Percentiles rank a stretch among this genome's conserved stretches.
Evolutionary conservation across 805 yeast genomes (phyloP).

Genomic region (Kazachstania bromeliacearum): DNA sequence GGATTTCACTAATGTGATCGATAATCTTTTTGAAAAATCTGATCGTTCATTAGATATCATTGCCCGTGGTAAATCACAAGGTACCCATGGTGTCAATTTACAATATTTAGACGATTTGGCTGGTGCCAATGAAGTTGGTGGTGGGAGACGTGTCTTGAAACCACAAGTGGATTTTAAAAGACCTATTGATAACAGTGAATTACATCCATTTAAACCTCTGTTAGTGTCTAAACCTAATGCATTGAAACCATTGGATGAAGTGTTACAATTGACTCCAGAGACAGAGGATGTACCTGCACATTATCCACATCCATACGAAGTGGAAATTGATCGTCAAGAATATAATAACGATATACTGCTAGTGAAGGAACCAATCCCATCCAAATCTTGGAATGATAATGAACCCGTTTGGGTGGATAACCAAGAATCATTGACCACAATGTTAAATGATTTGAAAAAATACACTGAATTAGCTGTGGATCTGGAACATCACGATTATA

Average conservation of each 20-base stretch:
- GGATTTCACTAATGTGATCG: constrained; percentile 51
- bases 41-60: constrained; percentile 55
- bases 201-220: constrained; percentile 68
- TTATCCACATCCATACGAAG: constrained; percentile 70
- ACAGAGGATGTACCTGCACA: constrained; percentile 43
- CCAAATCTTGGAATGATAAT: constrained; percentile 56
- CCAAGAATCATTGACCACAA: constrained; percentile 37
- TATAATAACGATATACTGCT: constrained; percentile 55
- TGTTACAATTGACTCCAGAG: constrained; percentile 32
- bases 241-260: constrained; percentile 44
- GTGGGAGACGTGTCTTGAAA: constrained; percentile 37
- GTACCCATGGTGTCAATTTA: constrained; percentile 13
- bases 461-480: constrained; percentile 77
- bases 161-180: constrained; percentile 59
- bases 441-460: constrained; percentile 45
- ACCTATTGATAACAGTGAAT: constrained; percentile 59
- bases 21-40: constrained; percentile 62
- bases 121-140: constrained; percentile 8
- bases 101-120: constrained; percentile 44
- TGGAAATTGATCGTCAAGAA: constrained; percentile 60
- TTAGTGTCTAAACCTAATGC: constrained; percentile 67
- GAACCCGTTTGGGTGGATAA: constrained; percentile 67
- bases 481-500: constrained; percentile 89
- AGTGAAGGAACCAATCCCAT: constrained; percentile 38
- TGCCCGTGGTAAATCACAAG: constrained; percentile 14